phyloP scores from a whole-genome alignment of 345 rosid genomes.

The Lepidium didymum region DNA sequence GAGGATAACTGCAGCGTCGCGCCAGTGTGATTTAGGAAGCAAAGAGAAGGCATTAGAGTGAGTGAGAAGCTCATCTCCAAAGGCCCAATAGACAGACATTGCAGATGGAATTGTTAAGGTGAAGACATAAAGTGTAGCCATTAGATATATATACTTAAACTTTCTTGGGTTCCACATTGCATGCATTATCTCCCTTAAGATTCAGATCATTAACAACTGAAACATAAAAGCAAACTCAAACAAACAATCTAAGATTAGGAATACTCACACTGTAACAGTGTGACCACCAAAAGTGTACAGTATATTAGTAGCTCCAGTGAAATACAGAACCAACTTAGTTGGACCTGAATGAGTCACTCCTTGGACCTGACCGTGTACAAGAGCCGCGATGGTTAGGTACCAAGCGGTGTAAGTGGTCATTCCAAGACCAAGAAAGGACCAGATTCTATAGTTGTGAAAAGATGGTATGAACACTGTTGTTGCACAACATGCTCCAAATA shows the following conservation, averaged over 20 bases:
- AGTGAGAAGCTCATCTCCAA: conserved; percentile 68
- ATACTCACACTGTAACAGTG: conserved; percentile 78
- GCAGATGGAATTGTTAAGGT: conserved; percentile 80
- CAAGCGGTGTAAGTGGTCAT: conserved; percentile 94
- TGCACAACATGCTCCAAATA: conserved; percentile 88
- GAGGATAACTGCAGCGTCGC: conserved; percentile 63
- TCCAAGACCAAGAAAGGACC: conserved; percentile 81
- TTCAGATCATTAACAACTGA: background rate
- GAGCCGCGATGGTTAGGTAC: conserved; percentile 61
- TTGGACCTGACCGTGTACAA: conserved; percentile 63
- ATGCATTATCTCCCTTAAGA: conserved; percentile 70
- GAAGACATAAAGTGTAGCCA: conserved; percentile 73
- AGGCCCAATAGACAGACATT: conserved; percentile 72
- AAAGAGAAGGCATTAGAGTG: conserved; percentile 78
- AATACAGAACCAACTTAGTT: conserved; percentile 52
- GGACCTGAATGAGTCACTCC: conserved; percentile 67
- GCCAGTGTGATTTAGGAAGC: conserved; percentile 55
- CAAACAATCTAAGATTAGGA: background rate
- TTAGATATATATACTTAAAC: conserved; percentile 73
- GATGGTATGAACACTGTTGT: conserved; percentile 76
- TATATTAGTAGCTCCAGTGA: conserved; percentile 89
- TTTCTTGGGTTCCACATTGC: conserved; percentile 89
- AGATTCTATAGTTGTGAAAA: conserved; percentile 74
- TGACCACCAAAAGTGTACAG: conserved; percentile 89
- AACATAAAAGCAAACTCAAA: background rate